These are phyloP conservation scores for Botryotinia convoluta DNA, from an alignment of 2,329 filamentous ascomycete species.

Conservation along the genomic window DNA sequence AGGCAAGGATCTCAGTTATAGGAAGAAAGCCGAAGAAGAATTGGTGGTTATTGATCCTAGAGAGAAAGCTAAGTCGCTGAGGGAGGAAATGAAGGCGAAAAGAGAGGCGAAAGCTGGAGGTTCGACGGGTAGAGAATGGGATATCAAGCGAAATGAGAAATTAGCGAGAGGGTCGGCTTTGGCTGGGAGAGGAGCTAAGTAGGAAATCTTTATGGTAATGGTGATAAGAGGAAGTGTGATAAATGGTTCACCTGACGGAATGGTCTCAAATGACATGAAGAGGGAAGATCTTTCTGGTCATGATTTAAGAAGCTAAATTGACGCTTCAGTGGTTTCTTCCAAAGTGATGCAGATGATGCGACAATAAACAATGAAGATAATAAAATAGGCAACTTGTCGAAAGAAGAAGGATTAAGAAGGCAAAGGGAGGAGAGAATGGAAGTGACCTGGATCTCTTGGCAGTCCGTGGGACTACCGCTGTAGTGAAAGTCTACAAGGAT, in stretches of 20 bases:
- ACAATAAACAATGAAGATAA: not conserved
- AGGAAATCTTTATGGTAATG: conserved; percentile 17
- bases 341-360: not conserved
- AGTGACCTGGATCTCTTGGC: not conserved
- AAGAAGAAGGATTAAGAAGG: not conserved
- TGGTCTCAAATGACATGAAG: not conserved
- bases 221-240: not conserved
- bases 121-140: conserved; percentile 54
- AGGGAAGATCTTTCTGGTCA: not conserved
- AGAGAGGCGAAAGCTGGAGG: conserved; percentile 51
- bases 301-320: not conserved
- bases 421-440: not conserved
- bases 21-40: conserved; percentile 87
- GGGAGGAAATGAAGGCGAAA: conserved; percentile 60
- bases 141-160: conserved; percentile 56
- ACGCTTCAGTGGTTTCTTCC: not conserved
- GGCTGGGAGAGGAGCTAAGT: conserved; percentile 56
- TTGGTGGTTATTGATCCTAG: conserved; percentile 89
- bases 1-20: conserved; percentile 87
- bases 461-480: not conserved
- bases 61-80: conserved; percentile 73
- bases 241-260: not conserved
- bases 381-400: not conserved
- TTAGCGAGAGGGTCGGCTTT: conserved; percentile 53
- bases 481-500: not conserved